A percentile compares a stretch with the other conserved stretches of the same genome.
Conservation (phyloP, 148 eudicot species). For the Salicornia ramosissima region DNA sequence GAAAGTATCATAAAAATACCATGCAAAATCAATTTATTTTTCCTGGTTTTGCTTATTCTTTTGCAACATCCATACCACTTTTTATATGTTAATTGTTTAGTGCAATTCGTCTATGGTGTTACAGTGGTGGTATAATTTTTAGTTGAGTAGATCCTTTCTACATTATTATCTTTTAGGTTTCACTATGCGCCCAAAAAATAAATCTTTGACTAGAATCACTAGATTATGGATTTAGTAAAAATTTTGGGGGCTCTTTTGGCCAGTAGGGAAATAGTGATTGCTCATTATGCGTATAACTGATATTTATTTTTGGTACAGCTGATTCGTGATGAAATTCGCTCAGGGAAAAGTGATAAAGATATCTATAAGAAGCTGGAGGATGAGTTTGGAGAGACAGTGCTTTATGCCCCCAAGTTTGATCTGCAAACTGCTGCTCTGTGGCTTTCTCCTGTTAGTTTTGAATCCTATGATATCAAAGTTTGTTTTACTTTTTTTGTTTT, state of each 20-base stretch:
- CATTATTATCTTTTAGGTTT: no score
- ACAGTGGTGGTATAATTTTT: no score
- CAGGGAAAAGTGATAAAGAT: conserved; percentile 87
- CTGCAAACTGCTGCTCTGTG: conserved; percentile 91
- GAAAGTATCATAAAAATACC: no score
- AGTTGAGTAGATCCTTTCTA: no score
- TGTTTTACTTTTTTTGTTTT: neutral
- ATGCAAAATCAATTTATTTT: no score
- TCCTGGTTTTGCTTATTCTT: no score
- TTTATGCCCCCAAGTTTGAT: conserved; percentile 88
- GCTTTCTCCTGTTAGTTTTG: conserved; percentile 77
- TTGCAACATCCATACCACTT: no score
- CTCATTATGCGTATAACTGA: conserved; percentile 6
- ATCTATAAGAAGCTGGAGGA: conserved; percentile 87
- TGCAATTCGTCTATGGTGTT: no score
- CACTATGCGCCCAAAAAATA: no score
- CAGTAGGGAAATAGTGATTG: neutral
- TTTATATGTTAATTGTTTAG: no score
- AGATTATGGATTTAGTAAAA: no score
- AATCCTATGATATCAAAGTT: neutral
- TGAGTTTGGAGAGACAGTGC: conserved; percentile 83
- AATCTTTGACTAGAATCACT: no score
- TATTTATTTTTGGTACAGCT: conserved; percentile 42
- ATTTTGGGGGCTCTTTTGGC: neutral
- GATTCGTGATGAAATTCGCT: conserved; percentile 84